These are phyloP conservation scores for Tritrichomonas musculus DNA, from an alignment of 208 protist genomes.

Conservation along the genomic window DNA sequence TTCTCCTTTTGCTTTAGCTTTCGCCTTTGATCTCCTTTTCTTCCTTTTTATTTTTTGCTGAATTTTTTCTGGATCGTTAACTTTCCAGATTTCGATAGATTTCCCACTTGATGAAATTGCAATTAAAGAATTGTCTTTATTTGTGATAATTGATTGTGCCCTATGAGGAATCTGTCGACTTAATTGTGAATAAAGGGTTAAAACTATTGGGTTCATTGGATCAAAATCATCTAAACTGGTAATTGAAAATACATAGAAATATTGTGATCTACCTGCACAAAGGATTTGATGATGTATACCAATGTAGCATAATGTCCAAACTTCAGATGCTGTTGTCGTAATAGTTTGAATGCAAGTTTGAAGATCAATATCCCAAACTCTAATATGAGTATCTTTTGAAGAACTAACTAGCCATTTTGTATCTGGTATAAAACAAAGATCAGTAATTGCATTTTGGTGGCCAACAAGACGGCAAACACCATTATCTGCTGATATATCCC, in stretches of 20 bases:
- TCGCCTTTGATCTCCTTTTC: background rate
- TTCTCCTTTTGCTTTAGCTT: too few species aligned
- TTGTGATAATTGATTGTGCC: background rate
- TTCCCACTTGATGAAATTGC: background rate
- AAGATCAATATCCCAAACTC: slow-evolving; percentile 66
- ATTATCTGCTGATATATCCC: slow-evolving; percentile 75
- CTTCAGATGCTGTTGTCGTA: slow-evolving; percentile 51
- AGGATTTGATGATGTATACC: background rate
- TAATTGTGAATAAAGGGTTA: background rate
- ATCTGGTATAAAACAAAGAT: slow-evolving; percentile 48
- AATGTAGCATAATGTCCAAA: background rate
- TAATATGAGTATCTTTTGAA: slow-evolving; percentile 61
- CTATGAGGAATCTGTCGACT: background rate
- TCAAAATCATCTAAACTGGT: background rate
- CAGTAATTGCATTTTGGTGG: slow-evolving; percentile 62
- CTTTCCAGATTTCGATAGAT: background rate
- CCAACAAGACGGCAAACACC: slow-evolving; percentile 61
- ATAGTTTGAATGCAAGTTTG: slow-evolving; percentile 69
- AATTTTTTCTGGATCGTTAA: background rate
- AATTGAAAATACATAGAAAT: background rate
- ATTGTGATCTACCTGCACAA: background rate
- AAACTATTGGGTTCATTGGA: background rate
- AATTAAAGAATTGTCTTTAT: background rate
- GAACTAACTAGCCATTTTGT: slow-evolving; percentile 43
- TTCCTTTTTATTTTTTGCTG: background rate